phyloP scores from a whole-genome alignment of 441 rosid genomes.

The Erodium moschatum region DNA sequence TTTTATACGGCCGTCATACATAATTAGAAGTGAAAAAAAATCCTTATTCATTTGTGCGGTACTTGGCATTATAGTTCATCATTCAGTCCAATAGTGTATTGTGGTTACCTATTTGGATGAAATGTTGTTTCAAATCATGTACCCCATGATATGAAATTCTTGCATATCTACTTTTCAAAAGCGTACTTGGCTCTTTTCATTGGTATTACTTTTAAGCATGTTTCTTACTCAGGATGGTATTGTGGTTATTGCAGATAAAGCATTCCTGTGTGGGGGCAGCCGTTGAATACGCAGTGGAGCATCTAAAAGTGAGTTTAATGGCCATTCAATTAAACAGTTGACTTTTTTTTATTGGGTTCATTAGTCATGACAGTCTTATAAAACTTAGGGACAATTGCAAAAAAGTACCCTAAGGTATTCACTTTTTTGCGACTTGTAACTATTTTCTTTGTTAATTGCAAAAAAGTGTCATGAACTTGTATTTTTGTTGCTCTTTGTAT shows the following conservation, averaged over 20 bases:
- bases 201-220: neutral
- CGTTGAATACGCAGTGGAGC: constrained; percentile 86
- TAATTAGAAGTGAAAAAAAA: neutral
- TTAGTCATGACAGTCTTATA: too few relatives aligned
- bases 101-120: neutral
- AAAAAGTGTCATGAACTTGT: too few relatives aligned
- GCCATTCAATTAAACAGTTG: neutral
- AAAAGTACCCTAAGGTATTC: too few relatives aligned
- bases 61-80: too few relatives aligned
- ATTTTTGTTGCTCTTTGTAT: too few relatives aligned
- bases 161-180: neutral
- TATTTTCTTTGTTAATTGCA: too few relatives aligned
- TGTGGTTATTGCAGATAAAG: constrained; percentile 15
- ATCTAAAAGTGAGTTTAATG: constrained; percentile 56
- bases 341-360: too few relatives aligned
- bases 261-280: constrained; percentile 76
- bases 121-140: too few relatives aligned
- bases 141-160: neutral
- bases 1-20: too few relatives aligned
- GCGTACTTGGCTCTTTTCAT: neutral
- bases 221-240: neutral
- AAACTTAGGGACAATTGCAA: too few relatives aligned
- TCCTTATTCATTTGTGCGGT: neutral
- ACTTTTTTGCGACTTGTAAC: too few relatives aligned
- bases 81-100: too few relatives aligned